These are phyloP conservation scores for Gymnopilus junonius DNA, from an alignment of 768 basidiomycete genomes.

Conservation along the genomic window DNA sequence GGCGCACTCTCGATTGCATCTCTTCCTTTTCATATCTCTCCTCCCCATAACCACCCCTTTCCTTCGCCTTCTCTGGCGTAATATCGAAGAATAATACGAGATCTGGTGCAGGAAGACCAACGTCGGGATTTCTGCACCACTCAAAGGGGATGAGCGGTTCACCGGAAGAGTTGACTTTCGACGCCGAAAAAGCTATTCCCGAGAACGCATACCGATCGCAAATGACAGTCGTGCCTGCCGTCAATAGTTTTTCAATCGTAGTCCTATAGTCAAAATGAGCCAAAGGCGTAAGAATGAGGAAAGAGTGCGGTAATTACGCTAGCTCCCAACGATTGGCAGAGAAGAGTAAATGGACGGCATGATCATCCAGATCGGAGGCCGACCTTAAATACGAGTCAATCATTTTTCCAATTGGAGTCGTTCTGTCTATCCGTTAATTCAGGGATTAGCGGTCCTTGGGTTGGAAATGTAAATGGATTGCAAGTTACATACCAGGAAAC, in stretches of 20 bases:
- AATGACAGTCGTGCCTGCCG: conserved; percentile 71
- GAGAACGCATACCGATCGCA: conserved; percentile 98
- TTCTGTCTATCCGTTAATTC: conserved; percentile 66
- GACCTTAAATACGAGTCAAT: conserved; percentile 92
- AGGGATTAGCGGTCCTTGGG: neutral
- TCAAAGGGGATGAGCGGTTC: conserved; percentile 60
- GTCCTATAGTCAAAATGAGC: conserved; percentile 40
- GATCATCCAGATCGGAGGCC: conserved; percentile 87
- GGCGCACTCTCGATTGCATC: conserved; percentile 69
- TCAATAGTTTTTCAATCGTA: conserved; percentile 62
- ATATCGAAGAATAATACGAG: conserved; percentile 88
- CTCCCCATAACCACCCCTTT: conserved; percentile 80
- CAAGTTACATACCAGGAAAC: conserved; percentile 81
- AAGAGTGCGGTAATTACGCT: conserved; percentile 54
- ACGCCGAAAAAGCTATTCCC: conserved; percentile 86
- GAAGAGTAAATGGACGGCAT: conserved; percentile 91
- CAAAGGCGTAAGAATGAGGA: neutral
- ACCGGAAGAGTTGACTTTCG: conserved; percentile 44
- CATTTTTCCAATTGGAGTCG: conserved; percentile 89
- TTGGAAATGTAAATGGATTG: neutral
- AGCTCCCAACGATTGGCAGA: conserved; percentile 98
- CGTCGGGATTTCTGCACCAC: conserved; percentile 89
- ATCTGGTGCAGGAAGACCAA: conserved; percentile 89
- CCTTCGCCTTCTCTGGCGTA: conserved; percentile 64
- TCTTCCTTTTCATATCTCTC: conserved; percentile 88